These are phyloP conservation scores for Dryas integrifolia DNA, from an alignment of 331 rosid genomes.

Conservation along the genomic window DNA sequence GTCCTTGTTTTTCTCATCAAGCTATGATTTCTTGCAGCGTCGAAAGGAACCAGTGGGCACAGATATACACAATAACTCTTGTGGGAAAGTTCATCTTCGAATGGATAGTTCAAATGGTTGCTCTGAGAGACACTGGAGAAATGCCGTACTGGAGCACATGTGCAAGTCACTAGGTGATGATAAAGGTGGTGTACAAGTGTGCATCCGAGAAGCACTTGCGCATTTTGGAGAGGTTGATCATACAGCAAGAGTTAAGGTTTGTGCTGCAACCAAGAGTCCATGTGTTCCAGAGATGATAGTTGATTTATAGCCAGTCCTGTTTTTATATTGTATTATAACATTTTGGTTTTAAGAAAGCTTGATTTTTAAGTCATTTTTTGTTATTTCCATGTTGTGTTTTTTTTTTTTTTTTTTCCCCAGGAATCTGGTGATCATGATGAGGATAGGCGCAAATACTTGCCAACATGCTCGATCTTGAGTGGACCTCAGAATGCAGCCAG, in stretches of 20 bases:
- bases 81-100: conserved; percentile 26
- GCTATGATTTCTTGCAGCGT: conserved; percentile 46
- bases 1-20: conserved; percentile 15
- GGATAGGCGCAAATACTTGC: conserved; percentile 38
- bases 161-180: conserved; percentile 52
- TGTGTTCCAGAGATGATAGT: conserved; percentile 16
- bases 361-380: conserved; percentile 9
- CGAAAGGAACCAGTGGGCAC: conserved; percentile 35
- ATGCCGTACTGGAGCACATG: conserved; percentile 47
- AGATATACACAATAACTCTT: conserved; percentile 35
- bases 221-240: conserved; percentile 32
- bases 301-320: conserved; percentile 11
- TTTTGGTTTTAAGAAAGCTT: neutral
- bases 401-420: conserved; percentile 39
- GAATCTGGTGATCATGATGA: conserved; percentile 37
- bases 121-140: conserved; percentile 53
- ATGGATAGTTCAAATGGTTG: conserved; percentile 30
- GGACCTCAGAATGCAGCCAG: conserved; percentile 44
- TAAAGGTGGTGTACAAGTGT: conserved; percentile 51
- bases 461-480: conserved; percentile 29
- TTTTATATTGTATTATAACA: neutral
- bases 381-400: conserved; percentile 21
- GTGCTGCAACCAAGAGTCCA: conserved; percentile 32
- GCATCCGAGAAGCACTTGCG: conserved; percentile 51
- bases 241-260: conserved; percentile 39